Evolutionary conservation across 495 filamentous ascomycete genomes (phyloP), one percentile per base, ranked within the genome.

Genomic region (Cudoniella acicularis): DNA sequence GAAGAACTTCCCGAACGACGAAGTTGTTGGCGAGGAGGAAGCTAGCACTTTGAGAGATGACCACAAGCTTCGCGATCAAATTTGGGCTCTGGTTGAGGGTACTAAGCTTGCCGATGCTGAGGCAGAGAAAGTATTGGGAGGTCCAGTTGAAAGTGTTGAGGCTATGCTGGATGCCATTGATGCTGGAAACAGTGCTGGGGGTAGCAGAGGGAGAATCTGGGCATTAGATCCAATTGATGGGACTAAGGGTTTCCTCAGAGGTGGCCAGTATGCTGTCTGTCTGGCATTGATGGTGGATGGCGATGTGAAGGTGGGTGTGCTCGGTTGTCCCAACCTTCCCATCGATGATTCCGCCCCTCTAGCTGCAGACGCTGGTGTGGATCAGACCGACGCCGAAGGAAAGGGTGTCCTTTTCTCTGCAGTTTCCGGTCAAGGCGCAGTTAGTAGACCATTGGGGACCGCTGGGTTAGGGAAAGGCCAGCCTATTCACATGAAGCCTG

Each of bases 261-360:
- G 95, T n/a, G 94, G 91, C 17, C 94, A 99, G 74, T 99, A 99
- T 69, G 94, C 94, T 21, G 90, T 99, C 25, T 96, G 92, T 70
- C 81, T 99, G 0, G 94, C 82, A 27, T 74, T 99, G 66, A 88
- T 99, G 65, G 89, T 91, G 25, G 91, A 97, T 62, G 94, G 93
- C n/a, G 86, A 95, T 49, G 91, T 96, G 60, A 92, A 93, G 69
- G 90, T 95, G 52, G 94, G 93, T 52, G 95, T 93, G 50, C 80
- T 99, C 40, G 95, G 89, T 59, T 96, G 92, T 71, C 94, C 94
- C 10, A 98, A 98, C 72, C 82, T 98, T 16, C 94, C 92, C 2
- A 78, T 97, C 40, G 87, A 93, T 67, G 87, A 95, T 62, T 69
- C 82, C 3, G 84, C 83, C 48, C 79, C 84, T 22, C 71, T 96